A percentile compares a stretch with the other conserved stretches of the same genome.
Conservation (phyloP, 139 green algal genomes). For the Picochlorum sp. region DNA sequence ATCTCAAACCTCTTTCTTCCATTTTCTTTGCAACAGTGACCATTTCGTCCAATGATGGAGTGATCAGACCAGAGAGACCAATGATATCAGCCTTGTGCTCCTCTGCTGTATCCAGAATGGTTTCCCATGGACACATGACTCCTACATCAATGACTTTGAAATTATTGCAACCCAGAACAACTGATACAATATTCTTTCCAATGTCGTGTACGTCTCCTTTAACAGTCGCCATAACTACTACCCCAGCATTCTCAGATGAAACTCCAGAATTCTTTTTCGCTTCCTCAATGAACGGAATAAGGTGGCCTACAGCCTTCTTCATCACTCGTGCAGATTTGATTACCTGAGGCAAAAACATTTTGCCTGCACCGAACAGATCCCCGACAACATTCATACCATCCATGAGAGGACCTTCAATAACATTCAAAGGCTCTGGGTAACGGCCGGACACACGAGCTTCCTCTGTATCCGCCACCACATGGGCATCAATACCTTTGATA, state of each 20-base stretch:
- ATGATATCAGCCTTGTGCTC: conserved; percentile 94
- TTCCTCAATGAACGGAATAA: conserved; percentile 98
- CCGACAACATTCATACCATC: conserved; percentile 99
- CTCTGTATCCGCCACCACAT: conserved; percentile 85
- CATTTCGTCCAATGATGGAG: conserved; percentile 96
- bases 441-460: conserved; percentile 60
- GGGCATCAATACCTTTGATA: conserved; percentile 97
- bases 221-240: conserved; percentile 95
- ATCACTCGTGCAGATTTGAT: conserved; percentile 99
- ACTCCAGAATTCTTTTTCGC: conserved; percentile 71
- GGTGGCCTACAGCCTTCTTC: conserved; percentile 95
- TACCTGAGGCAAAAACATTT: conserved; percentile 98
- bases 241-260: conserved; percentile 62
- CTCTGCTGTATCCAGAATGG: conserved; percentile 81
- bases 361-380: conserved; percentile 95
- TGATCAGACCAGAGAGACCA: conserved; percentile 96
- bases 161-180: conserved; percentile 99
- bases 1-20: conserved; percentile 81
- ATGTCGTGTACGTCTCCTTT: conserved; percentile 99
- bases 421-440: conserved; percentile 76
- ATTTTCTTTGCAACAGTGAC: conserved; percentile 92
- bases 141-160: conserved; percentile 97
- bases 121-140: conserved; percentile 94
- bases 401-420: conserved; percentile 98
- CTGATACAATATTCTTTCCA: conserved; percentile 98